Base-by-base conservation (phyloP, 352 stramenopile genomes). In the Blastocystis sp. region DNA sequence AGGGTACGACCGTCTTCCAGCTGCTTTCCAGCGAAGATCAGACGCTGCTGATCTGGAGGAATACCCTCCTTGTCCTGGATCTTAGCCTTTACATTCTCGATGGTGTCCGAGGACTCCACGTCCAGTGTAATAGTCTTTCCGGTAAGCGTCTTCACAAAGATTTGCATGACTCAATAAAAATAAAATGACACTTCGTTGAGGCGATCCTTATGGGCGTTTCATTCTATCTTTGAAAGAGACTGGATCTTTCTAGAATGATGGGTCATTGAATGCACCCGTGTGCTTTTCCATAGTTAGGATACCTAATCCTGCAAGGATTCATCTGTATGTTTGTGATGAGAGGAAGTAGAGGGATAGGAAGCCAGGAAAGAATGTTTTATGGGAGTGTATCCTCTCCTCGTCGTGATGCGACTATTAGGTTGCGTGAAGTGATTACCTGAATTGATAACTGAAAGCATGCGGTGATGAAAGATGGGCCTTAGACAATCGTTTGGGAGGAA, bases 11-110 rank as follows among this genome's bases (percentile, higher is more conserved):
- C 93, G 87, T 97, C 94, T 89, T 97, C 94, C 4, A 99, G 92
- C 91, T 99, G 96, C 93, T 99, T 99, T 90, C 96, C 96, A 78
- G 96, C 96, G 89, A 99, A 99, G 90, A 99, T 98, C 87, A 99
- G 90, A 90, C 96, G 94, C 92, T 99, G 95, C 91, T 99, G 96
- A 94, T 99, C 96, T 88, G 96, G 95, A 56, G 96, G 96, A 87
- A 99, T 99, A 87, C 96, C 97, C 91, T 99, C 97, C 93, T 99
- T 99, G 91, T 99, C 96, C 92, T 99, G 97, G 88, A 99, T 99
- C 94, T 99, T 99, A 87, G 94, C 92, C 93, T 99, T 99, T 84
- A 99, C 96, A 92, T 98, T 98, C 90, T 99, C 96, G 92, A 99
- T 98, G 86, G 94, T 97, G 90, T 99, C 97, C 51, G 91, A 96